Percentiles rank a stretch among this genome's conserved stretches.
Conservation (phyloP, 305 asterid genomes). For the Solanum hybrid region DNA sequence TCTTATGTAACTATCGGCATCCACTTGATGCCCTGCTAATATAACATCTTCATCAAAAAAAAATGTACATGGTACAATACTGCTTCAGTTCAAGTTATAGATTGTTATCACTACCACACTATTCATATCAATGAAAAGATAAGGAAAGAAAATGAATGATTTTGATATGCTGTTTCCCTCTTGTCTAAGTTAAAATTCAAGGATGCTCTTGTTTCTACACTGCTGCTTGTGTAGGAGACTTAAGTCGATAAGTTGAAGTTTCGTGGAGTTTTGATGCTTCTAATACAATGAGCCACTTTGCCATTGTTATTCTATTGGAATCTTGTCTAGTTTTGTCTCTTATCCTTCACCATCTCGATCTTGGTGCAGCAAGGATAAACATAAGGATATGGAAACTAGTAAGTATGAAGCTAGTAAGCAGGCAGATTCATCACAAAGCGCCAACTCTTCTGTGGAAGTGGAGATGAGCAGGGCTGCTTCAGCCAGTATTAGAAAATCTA, state of each 20-base stretch:
- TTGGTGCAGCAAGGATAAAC: conserved; percentile 50
- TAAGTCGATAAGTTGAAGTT: not conserved
- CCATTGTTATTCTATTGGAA: not conserved
- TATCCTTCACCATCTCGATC: conserved; percentile 1
- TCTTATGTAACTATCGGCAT: not conserved
- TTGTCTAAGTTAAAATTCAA: not conserved
- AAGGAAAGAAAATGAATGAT: not conserved
- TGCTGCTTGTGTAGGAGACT: not conserved
- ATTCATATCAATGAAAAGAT: not conserved
- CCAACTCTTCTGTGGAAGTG: conserved; percentile 26
- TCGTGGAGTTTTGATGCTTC: not conserved
- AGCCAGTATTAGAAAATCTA: conserved; percentile 36
- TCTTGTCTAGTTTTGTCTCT: not conserved
- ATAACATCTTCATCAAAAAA: not conserved
- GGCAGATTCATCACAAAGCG: conserved; percentile 23
- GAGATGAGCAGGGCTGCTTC: conserved; percentile 19
- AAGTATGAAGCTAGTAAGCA: not conserved
- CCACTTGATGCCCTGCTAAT: not conserved
- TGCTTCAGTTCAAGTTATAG: conserved; percentile 8
- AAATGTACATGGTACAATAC: not conserved
- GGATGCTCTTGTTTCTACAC: not conserved
- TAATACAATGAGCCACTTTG: not conserved
- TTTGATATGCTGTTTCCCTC: not conserved
- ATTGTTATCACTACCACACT: not conserved
- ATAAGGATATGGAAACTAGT: conserved; percentile 26